These are phyloP conservation scores for Phytophthora cryptogea DNA, from an alignment of 352 stramenopile genomes.

Conservation along the genomic window DNA sequence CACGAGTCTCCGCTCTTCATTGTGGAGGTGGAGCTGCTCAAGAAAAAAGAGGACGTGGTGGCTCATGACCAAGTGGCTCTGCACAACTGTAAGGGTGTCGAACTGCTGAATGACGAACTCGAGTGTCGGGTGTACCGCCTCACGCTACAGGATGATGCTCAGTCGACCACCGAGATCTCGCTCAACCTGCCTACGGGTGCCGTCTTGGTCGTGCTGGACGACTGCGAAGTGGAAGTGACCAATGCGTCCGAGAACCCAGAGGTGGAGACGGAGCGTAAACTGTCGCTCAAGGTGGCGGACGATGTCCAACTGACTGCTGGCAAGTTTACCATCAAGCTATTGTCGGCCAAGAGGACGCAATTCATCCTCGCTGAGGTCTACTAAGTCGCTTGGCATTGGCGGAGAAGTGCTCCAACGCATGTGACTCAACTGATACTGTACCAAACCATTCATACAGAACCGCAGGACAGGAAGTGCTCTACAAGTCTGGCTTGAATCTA, in stretches of 20 bases:
- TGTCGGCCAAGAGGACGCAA: conserved; percentile 26
- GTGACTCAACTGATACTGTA: not conserved
- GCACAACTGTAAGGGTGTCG: conserved; percentile 27
- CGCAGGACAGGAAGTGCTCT: conserved; percentile 3
- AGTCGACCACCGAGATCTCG: conserved; percentile 23
- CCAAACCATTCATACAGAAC: not conserved
- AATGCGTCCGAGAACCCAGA: conserved; percentile 17
- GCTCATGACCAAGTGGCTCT: conserved; percentile 28
- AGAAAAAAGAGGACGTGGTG: conserved; percentile 34
- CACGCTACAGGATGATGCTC: conserved; percentile 27
- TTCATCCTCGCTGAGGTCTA: conserved; percentile 34
- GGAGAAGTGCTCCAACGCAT: too few relatives aligned
- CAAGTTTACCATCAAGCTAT: conserved; percentile 27
- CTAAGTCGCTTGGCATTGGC: not conserved
- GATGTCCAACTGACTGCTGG: conserved; percentile 22
- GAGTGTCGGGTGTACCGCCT: conserved; percentile 57
- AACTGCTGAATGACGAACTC: conserved; percentile 37
- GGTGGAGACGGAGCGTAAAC: conserved; percentile 11
- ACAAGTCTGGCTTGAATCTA: conserved; percentile 5
- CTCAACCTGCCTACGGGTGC: conserved; percentile 37
- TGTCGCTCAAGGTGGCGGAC: conserved; percentile 26
- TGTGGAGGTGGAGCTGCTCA: conserved; percentile 58
- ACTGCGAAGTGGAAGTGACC: conserved; percentile 35
- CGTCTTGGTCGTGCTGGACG: conserved; percentile 44
- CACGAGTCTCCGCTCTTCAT: conserved; percentile 40